These are phyloP conservation scores for Solanum tacnaense DNA, from an alignment of 257 asterid species.

Conservation along the genomic window DNA sequence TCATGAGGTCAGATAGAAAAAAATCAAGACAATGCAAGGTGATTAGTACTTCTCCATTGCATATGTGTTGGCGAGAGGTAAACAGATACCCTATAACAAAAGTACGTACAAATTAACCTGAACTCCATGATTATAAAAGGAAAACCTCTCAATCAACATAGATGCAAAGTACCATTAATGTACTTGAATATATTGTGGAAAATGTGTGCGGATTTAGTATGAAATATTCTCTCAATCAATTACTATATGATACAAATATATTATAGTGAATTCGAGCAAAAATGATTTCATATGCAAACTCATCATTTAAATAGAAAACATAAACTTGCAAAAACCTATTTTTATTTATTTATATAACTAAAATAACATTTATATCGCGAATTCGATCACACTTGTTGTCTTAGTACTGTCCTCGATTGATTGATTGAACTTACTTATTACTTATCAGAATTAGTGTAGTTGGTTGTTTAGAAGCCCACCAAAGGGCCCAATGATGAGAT, in stretches of 20 bases:
- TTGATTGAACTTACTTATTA: background rate
- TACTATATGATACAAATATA: too few species aligned
- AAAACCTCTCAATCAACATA: background rate
- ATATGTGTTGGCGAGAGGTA: background rate
- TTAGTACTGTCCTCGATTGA: background rate
- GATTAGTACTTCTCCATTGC: background rate
- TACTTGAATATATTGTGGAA: background rate
- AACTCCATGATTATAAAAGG: background rate
- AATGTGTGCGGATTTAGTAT: too few species aligned
- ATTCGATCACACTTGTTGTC: background rate
- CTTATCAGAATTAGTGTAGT: background rate
- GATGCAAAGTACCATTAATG: background rate
- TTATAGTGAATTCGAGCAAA: too few species aligned
- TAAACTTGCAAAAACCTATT: too few species aligned
- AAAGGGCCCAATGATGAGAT: slow-evolving; percentile 1
- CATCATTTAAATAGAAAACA: too few species aligned
- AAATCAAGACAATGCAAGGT: background rate
- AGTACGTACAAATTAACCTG: accelerated
- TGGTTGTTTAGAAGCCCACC: background rate
- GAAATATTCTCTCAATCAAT: too few species aligned
- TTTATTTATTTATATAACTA: background rate
- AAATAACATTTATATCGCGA: background rate
- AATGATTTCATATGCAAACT: too few species aligned
- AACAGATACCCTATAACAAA: accelerated
- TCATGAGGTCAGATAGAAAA: background rate